These are phyloP conservation scores for Marasmius sp. DNA, from an alignment of 1,284 basidiomycete species.

Conservation along the genomic window DNA sequence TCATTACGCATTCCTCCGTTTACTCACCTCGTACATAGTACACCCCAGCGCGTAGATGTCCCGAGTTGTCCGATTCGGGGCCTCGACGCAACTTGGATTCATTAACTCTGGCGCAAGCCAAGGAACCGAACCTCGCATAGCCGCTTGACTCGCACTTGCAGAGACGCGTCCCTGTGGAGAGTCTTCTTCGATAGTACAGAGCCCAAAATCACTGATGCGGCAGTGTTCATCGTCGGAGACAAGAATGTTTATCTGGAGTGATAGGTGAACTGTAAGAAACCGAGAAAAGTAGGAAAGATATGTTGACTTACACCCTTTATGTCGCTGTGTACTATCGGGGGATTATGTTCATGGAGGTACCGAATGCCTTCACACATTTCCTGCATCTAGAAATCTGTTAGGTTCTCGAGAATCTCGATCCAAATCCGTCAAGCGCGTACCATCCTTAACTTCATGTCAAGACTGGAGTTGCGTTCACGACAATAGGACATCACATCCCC, in stretches of 20 bases:
- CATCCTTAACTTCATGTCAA: background rate
- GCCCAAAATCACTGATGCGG: constrained; percentile 10
- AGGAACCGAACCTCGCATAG: constrained; percentile 1
- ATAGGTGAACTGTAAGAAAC: background rate
- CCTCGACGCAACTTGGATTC: background rate
- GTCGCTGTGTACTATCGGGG: constrained; percentile 18
- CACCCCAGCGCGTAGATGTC: constrained; percentile 11
- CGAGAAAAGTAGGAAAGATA: background rate
- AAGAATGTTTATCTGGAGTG: constrained; percentile 7
- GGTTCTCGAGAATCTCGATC: background rate
- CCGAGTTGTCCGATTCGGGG: background rate
- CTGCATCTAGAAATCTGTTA: constrained; percentile 1
- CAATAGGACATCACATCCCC: constrained; percentile 12
- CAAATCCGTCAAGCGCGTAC: constrained; percentile 7
- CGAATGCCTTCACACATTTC: constrained; percentile 13
- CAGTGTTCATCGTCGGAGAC: constrained; percentile 1
- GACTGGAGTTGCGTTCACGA: background rate
- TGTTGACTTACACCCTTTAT: constrained; percentile 14
- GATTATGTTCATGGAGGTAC: constrained; percentile 16
- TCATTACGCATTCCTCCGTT: background rate
- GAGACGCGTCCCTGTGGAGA: background rate
- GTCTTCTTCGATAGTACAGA: background rate
- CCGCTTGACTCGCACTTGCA: background rate
- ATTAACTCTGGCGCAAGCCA: constrained; percentile 10
- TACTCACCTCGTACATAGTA: constrained; percentile 8